A percentile compares a stretch with the other conserved stretches of the same genome.
These are phyloP conservation scores for Nadsonia starkeyi-henricii DNA, from an alignment of 1,139 yeast genomes.

Conservation along the genomic window DNA sequence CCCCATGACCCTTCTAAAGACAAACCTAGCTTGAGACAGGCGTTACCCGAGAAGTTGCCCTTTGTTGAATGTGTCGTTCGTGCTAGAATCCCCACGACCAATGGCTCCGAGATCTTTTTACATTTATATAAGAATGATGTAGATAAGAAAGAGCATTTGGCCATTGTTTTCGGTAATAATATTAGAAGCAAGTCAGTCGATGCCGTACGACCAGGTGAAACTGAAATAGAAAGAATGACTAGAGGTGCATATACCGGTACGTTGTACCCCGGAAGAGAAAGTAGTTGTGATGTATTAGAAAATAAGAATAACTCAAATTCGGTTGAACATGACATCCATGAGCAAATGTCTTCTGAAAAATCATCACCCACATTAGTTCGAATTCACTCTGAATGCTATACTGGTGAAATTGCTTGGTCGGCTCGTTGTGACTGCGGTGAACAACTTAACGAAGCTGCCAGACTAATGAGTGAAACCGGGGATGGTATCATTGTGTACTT, in stretches of 20 bases:
- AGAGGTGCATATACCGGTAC: conserved; percentile 93
- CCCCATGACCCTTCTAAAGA: conserved; percentile 3
- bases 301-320: conserved; percentile 33
- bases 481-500: conserved; percentile 90
- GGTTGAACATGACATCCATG: conserved; percentile 10
- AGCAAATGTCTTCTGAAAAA: not conserved
- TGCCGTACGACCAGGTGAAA: conserved; percentile 46
- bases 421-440: conserved; percentile 99
- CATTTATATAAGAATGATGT: conserved; percentile 77
- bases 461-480: conserved; percentile 74
- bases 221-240: conserved; percentile 90
- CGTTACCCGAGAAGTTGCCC: conserved; percentile 2
- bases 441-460: conserved; percentile 95
- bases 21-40: not conserved
- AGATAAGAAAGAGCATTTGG: conserved; percentile 89
- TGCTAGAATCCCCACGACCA: conserved; percentile 88
- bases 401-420: conserved; percentile 98
- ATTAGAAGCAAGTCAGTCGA: conserved; percentile 67
- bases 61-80: conserved; percentile 22
- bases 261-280: conserved; percentile 67
- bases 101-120: conserved; percentile 82
- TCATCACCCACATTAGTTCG: conserved; percentile 41
- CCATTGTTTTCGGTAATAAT: conserved; percentile 91
- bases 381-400: conserved; percentile 94
- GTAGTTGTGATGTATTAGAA: conserved; percentile 34